These are phyloP conservation scores for Trichosanthes cucumerina DNA, from an alignment of 306 rosid genomes.

Conservation along the genomic window DNA sequence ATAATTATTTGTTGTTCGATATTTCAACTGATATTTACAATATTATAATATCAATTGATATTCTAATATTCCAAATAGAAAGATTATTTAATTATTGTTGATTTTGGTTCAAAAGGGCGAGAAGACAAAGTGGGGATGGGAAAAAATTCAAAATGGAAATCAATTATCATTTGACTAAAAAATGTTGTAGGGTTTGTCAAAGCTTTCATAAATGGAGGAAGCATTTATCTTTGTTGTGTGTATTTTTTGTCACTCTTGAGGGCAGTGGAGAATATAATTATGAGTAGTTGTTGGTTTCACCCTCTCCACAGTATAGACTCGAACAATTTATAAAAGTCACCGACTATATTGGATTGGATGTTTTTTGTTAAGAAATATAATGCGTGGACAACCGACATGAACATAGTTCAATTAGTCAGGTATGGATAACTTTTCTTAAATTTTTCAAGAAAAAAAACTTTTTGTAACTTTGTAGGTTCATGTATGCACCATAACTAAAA, in stretches of 20 bases:
- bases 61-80: neutral
- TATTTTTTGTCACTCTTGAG: neutral
- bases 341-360: too few species aligned
- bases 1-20: neutral
- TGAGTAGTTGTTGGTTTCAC: neutral
- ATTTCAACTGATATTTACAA: neutral
- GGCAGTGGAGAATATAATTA: neutral
- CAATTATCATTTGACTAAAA: neutral
- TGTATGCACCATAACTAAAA: too few species aligned
- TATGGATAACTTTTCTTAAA: too few species aligned
- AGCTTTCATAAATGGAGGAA: neutral
- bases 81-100: neutral
- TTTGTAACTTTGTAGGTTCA: too few species aligned
- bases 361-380: too few species aligned
- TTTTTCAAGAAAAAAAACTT: too few species aligned
- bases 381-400: too few species aligned
- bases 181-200: neutral
- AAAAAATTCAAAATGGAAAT: neutral
- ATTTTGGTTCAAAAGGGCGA: neutral
- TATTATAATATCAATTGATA: neutral
- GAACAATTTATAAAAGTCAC: too few species aligned
- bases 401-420: too few species aligned
- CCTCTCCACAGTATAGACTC: neutral
- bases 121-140: constrained; percentile 1
- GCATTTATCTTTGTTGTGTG: neutral